Evolutionary conservation across 1,139 yeast species (phyloP), one percentile per base, ranked within the genome.

Genomic region (Hyphopichia buzzinii): DNA sequence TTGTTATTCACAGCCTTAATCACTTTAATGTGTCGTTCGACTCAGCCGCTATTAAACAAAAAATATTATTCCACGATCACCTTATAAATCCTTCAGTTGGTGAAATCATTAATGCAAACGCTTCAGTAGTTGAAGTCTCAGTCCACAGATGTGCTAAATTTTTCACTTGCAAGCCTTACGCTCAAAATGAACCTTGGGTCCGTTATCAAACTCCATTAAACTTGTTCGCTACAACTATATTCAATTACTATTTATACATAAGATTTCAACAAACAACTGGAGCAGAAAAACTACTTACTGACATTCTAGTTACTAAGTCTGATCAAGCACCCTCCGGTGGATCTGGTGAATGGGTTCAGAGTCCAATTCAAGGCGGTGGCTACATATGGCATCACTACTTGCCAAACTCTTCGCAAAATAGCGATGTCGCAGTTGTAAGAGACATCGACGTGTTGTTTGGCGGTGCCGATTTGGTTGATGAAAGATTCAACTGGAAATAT

Each of bases 371-470:
- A 8, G 12, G 27, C 15, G 27, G 42, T 23, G 14, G 27, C 23
- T n/a, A 14, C 10, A 23, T 30, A 16, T 30, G 33, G 27, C 28
- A 22, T 24, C 11, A 30, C 14, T 30, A 30, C 11, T 8, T n/a
- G 17, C 27, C 27, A 25, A 14, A 27, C 16, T 11, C 24, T 12
- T 10, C 33, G 11, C 26, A 26, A 3, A 11, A 12, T 10, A 30
- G 34, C 5, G 47, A 49, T 17, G 21, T 38, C 12, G 40, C 49
- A 1, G 41, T 55, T 11, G 45, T 62, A 15, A 43, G 62, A 23
- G 43, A 49, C 15, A 36, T 62, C 15, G 67, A 61, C 36, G 45
- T 62, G 8, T 47, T 62, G 17, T 52, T 54, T 31, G 63, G 63
- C 11, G 39, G 49, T 30, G 44, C 49, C 28, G 60, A 54, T 37